Evolutionary conservation across 83 land plant species (phyloP).

Genomic region (Diphasiastrum complanatum): DNA sequence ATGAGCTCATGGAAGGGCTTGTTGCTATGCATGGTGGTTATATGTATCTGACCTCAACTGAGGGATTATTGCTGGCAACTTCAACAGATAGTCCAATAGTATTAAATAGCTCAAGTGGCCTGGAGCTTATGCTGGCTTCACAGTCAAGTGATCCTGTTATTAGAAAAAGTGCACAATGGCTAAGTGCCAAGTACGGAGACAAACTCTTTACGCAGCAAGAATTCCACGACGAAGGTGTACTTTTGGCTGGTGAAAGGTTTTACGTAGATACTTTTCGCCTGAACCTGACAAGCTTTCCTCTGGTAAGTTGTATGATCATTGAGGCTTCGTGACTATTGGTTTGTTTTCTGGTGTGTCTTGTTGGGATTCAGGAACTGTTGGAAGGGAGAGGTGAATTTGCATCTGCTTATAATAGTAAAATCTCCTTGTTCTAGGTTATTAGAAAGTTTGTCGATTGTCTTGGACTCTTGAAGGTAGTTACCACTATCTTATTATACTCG

Average conservation of each 20-base stretch:
- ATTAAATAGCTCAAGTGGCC: constrained; percentile 29
- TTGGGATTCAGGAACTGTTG: too few species aligned
- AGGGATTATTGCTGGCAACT: constrained; percentile 64
- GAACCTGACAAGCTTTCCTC: constrained; percentile 57
- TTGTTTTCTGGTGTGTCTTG: too few species aligned
- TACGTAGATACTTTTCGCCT: constrained; percentile 66
- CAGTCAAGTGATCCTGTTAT: constrained; percentile 56
- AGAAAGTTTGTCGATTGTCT: too few species aligned
- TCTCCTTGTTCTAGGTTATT: too few species aligned
- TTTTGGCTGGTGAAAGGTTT: constrained; percentile 34
- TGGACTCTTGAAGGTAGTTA: too few species aligned
- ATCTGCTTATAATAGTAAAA: too few species aligned
- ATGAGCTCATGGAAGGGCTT: constrained; percentile 61
- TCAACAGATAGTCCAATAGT: constrained; percentile 57
- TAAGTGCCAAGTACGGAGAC: constrained; percentile 38
- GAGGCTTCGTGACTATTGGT: too few species aligned
- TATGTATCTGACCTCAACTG: constrained; percentile 61
- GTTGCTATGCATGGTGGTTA: constrained; percentile 54
- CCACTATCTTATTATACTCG: too few species aligned
- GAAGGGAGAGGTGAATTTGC: too few species aligned
- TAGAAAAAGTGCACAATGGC: constrained; percentile 56
- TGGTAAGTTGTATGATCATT: constrained; percentile 52
- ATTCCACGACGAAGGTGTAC: constrained; percentile 54
- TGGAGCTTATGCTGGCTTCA: constrained; percentile 46
- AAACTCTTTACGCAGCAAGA: constrained; percentile 32